Evolutionary conservation across 768 basidiomycete genomes (phyloP).

Genomic region (Mycena galopus): DNA sequence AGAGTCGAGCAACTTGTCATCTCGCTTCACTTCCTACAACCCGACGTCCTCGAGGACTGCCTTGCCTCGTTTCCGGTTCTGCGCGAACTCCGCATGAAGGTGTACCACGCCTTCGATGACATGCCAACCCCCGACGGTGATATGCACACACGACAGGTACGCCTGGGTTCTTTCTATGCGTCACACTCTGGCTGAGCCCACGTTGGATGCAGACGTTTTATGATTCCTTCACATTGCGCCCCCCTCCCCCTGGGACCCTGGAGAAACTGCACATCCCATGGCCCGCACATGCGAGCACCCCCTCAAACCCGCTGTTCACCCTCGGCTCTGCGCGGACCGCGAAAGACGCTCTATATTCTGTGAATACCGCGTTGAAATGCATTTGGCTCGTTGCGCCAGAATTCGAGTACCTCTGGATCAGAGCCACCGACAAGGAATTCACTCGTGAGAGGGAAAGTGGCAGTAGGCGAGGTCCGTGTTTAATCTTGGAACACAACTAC

Average conservation of each 20-base stretch:
- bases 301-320: not conserved
- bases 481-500: not conserved
- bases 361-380: not conserved
- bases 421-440: not conserved
- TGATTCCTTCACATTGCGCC: not conserved
- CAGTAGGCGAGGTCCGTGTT: not conserved
- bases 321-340: not conserved
- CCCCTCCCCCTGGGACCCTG: not conserved
- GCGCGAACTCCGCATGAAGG: slow-evolving; percentile 9
- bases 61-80: not conserved
- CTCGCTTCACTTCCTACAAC: not conserved
- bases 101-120: not conserved
- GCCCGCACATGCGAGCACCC: not conserved
- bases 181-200: not conserved
- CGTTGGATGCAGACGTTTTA: not conserved
- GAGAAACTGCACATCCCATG: slow-evolving; percentile 3
- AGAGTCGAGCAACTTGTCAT: not conserved
- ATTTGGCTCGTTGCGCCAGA: not conserved
- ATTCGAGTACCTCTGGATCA: slow-evolving; percentile 5
- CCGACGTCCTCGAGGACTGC: not conserved
- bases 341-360: not conserved
- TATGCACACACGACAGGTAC: not conserved
- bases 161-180: not conserved
- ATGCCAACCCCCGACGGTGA: not conserved
- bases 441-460: not conserved